Evolutionary conservation across 2,329 filamentous ascomycete genomes (phyloP).

Genomic region (Fusarium xyrophilum): DNA sequence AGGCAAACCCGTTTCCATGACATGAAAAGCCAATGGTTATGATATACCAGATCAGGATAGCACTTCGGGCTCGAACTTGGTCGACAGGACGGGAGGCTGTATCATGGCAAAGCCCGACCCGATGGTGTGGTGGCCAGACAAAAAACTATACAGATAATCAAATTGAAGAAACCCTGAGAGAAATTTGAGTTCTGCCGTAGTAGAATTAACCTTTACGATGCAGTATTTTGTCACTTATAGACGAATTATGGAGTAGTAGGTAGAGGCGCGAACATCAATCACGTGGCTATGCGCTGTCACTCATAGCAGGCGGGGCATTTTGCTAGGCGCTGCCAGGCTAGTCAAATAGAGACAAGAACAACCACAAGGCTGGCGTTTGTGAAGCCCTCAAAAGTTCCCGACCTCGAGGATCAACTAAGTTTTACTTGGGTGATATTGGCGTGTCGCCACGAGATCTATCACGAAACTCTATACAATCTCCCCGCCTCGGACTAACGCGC

Average conservation of each 20-base stretch:
- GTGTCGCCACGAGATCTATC: conserved; percentile 21
- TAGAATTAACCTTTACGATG: neutral
- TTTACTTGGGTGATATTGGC: conserved; percentile 3
- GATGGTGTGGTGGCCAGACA: neutral
- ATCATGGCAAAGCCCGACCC: neutral
- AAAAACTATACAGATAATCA: neutral
- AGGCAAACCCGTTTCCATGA: neutral
- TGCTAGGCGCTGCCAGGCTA: neutral
- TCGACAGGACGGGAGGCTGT: neutral
- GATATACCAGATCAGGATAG: neutral
- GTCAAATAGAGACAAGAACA: conserved; percentile 3
- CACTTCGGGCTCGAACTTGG: conserved; percentile 1
- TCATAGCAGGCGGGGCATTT: conserved; percentile 8
- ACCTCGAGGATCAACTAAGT: conserved; percentile 6
- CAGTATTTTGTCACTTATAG: conserved; percentile 8
- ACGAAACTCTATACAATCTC: neutral
- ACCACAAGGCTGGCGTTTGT: conserved; percentile 29
- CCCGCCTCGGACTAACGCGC: conserved; percentile 7
- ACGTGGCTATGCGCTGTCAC: conserved; percentile 41
- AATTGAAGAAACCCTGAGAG: no score
- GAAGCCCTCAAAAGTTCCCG: conserved; percentile 17
- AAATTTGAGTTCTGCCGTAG: neutral
- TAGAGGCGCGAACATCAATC: conserved; percentile 14
- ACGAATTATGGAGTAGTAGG: neutral
- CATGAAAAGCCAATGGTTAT: neutral